A percentile compares a stretch with the other conserved stretches of the same genome.
Conservation (phyloP, 176 grass and related monocot genomes). For the Triticum monococcum region DNA sequence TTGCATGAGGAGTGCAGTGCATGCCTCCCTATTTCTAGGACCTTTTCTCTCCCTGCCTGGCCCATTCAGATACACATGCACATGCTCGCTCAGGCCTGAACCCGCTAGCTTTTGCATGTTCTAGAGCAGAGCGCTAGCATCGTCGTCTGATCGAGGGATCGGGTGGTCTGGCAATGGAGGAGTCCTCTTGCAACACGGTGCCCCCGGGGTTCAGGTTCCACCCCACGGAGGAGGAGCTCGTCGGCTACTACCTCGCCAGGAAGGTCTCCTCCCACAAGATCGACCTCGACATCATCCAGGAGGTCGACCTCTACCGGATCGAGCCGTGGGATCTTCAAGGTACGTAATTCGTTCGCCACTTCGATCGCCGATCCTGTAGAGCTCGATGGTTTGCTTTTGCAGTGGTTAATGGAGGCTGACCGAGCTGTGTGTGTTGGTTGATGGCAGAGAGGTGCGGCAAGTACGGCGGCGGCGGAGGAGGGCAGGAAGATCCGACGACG, state of each 20-base stretch:
- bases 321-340: slow-evolving; percentile 99
- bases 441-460: slow-evolving; percentile 57
- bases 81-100: neutral
- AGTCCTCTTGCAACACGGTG: slow-evolving; percentile 46
- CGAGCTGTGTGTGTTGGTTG: neutral
- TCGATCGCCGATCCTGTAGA: neutral
- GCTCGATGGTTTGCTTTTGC: neutral
- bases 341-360: neutral
- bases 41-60: slow-evolving; percentile 1
- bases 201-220: slow-evolving; percentile 98
- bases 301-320: slow-evolving; percentile 95
- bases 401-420: neutral
- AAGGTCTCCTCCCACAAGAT: slow-evolving; percentile 88
- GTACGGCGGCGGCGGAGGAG: slow-evolving; percentile 7
- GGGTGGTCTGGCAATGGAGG: slow-evolving; percentile 40
- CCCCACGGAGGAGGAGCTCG: slow-evolving; percentile 95
- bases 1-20: neutral
- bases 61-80: slow-evolving; percentile 6
- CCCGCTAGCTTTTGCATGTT: slow-evolving; percentile 6
- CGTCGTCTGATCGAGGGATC: neutral
- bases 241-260: slow-evolving; percentile 86
- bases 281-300: slow-evolving; percentile 84
- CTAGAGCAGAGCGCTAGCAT: neutral
- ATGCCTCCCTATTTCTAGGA: slow-evolving; percentile 31
- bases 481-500: slow-evolving; percentile 56